Percentiles rank a stretch among this genome's conserved stretches.
Evolutionary conservation across 2,329 filamentous ascomycete species (phyloP).

Genomic region (Tolypocladium pustulatum): DNA sequence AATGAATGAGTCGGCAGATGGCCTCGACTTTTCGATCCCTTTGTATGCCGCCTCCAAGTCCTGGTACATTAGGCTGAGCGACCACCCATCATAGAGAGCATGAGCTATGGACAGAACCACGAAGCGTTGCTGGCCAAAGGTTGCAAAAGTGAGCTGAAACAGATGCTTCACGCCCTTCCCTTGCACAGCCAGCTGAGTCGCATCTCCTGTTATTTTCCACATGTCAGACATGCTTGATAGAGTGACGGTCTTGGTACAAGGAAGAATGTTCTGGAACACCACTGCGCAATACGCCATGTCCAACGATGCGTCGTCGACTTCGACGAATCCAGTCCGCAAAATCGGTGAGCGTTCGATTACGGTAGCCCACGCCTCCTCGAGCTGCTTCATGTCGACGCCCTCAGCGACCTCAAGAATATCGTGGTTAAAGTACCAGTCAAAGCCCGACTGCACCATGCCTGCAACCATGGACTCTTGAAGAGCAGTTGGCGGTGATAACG

Average conservation of each 20-base stretch:
- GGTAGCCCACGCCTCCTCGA: constrained; percentile 50
- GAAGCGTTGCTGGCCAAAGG: constrained; percentile 23
- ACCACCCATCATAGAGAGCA: constrained; percentile 85
- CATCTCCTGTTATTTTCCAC: constrained; percentile 21
- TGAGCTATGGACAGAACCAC: constrained; percentile 67
- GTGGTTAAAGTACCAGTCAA: constrained; percentile 74
- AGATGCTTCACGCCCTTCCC: constrained; percentile 26
- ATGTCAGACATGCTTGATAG: constrained; percentile 22
- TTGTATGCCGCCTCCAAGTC: constrained; percentile 59
- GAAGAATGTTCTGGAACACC: constrained; percentile 18
- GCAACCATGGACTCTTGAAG: constrained; percentile 80
- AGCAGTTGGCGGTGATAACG: constrained; percentile 64
- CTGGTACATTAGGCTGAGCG: constrained; percentile 61
- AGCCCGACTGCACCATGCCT: constrained; percentile 68
- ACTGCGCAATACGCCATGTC: constrained; percentile 40
- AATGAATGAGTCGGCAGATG: constrained; percentile 43
- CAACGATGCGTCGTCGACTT: constrained; percentile 50
- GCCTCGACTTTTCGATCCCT: constrained; percentile 27
- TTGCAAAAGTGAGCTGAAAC: constrained; percentile 37
- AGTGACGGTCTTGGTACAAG: constrained; percentile 10
- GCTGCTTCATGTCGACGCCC: constrained; percentile 40
- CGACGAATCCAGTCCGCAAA: constrained; percentile 62
- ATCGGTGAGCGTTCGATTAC: constrained; percentile 57
- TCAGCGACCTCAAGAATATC: constrained; percentile 56
- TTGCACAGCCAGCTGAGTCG: constrained; percentile 24